Conservation (phyloP, 352 stramenopile genomes). For the Globisporangium nagaii region DNA sequence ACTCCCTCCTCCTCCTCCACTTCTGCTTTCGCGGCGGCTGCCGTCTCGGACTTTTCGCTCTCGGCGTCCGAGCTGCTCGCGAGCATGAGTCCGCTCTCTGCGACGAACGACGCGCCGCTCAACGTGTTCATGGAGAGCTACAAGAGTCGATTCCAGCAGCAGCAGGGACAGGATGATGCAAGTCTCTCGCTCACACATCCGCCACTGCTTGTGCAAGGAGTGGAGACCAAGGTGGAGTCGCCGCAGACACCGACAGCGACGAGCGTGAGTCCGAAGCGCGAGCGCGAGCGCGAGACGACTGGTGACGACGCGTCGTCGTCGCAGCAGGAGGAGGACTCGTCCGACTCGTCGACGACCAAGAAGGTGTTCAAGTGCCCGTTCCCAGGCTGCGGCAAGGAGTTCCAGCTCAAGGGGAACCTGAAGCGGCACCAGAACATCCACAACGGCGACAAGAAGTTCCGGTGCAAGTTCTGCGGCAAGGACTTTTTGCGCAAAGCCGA, state of each 20-base stretch:
- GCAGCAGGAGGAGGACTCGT: slow-evolving; percentile 2
- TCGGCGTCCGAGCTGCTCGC: not conserved
- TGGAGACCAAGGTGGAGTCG: not conserved
- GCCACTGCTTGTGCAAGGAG: not conserved
- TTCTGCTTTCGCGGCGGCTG: not conserved
- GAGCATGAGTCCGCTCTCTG: not conserved
- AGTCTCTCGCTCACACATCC: not conserved
- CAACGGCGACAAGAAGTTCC: slow-evolving; percentile 52
- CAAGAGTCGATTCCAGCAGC: not conserved
- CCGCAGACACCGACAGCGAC: not conserved
- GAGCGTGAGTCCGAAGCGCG: not conserved
- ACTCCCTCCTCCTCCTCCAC: not conserved
- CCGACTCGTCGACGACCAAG: not conserved
- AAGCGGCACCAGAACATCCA: slow-evolving; percentile 61
- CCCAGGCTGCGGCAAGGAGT: slow-evolving; percentile 44
- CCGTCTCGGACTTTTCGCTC: not conserved
- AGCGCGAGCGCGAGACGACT: too few species aligned
- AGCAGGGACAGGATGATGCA: not conserved
- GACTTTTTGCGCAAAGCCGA: slow-evolving; percentile 69
- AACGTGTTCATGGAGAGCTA: slow-evolving; percentile 1
- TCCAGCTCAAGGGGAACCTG: slow-evolving; percentile 62
- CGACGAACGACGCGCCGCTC: not conserved
- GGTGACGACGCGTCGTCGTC: not conserved
- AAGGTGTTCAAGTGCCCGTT: slow-evolving; percentile 41
- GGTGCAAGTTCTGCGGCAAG: slow-evolving; percentile 52